phyloP scores from a whole-genome alignment of 1,284 basidiomycete species.

The Apiotrichum akiyoshidainum region DNA sequence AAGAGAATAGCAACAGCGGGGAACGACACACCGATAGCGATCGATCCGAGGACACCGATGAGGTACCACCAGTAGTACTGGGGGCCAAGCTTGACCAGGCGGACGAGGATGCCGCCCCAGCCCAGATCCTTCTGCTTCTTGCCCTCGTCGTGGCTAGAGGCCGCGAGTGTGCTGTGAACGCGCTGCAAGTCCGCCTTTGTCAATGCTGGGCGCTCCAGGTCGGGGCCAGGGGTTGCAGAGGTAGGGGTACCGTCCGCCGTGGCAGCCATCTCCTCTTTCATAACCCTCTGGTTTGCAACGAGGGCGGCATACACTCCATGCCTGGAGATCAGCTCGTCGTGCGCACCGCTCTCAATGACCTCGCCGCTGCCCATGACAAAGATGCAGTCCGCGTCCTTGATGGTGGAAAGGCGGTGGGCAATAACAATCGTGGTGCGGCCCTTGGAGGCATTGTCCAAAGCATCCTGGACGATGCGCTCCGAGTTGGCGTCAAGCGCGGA shows the following conservation, averaged over 20 bases:
- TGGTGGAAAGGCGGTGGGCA: slow-evolving; percentile 53
- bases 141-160: neutral
- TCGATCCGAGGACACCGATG: slow-evolving; percentile 34
- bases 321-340: slow-evolving; percentile 55
- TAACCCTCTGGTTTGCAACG: slow-evolving; percentile 40
- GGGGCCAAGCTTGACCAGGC: slow-evolving; percentile 31
- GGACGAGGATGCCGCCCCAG: slow-evolving; percentile 11
- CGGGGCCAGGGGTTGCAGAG: neutral
- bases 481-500: slow-evolving; percentile 83
- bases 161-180: neutral
- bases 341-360: slow-evolving; percentile 79
- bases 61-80: slow-evolving; percentile 45
- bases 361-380: slow-evolving; percentile 81
- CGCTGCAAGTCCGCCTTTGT: neutral
- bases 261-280: slow-evolving; percentile 17
- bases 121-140: neutral
- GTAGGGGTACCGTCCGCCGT: neutral
- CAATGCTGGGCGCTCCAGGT: neutral
- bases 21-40: slow-evolving; percentile 67
- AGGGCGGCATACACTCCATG: slow-evolving; percentile 54
- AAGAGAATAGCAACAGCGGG: slow-evolving; percentile 83
- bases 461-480: slow-evolving; percentile 91
- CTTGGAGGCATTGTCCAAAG: slow-evolving; percentile 83
- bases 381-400: slow-evolving; percentile 62
- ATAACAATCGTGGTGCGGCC: slow-evolving; percentile 56